Evolutionary conservation across 2,329 filamentous ascomycete genomes (phyloP).

Genomic region (Lachnellula willkommii): DNA sequence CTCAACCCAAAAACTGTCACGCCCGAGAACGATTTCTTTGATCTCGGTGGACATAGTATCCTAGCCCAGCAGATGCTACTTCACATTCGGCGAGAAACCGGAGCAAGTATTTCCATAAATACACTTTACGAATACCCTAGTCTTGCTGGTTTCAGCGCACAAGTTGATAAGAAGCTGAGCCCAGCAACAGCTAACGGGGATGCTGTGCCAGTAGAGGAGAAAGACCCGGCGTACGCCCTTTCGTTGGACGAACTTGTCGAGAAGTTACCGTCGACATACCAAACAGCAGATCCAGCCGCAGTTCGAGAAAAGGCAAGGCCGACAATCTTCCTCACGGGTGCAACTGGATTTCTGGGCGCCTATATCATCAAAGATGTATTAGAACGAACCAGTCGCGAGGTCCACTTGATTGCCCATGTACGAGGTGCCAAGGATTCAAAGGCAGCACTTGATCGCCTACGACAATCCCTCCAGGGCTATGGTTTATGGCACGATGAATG

Average conservation of each 20-base stretch:
- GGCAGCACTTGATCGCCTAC: slow-evolving; percentile 59
- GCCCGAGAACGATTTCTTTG: slow-evolving; percentile 65
- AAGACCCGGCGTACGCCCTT: slow-evolving; percentile 42
- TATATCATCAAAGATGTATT: slow-evolving; percentile 75
- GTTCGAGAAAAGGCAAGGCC: slow-evolving; percentile 25
- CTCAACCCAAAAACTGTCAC: slow-evolving; percentile 50
- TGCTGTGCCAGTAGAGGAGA: slow-evolving; percentile 39
- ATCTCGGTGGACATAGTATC: slow-evolving; percentile 74
- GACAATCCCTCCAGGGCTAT: slow-evolving; percentile 66
- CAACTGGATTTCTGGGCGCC: slow-evolving; percentile 82
- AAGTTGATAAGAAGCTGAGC: slow-evolving; percentile 44
- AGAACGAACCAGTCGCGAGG: slow-evolving; percentile 46
- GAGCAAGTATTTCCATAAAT: slow-evolving; percentile 63
- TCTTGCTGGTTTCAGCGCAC: slow-evolving; percentile 43
- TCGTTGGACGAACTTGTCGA: slow-evolving; percentile 26
- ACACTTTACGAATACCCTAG: slow-evolving; percentile 65
- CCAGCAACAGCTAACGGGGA: slow-evolving; percentile 26
- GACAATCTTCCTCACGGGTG: slow-evolving; percentile 79
- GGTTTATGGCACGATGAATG: slow-evolving; percentile 67
- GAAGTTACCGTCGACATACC: slow-evolving; percentile 36
- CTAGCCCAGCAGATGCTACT: slow-evolving; percentile 78
- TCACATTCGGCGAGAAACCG: slow-evolving; percentile 55
- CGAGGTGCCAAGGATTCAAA: slow-evolving; percentile 56
- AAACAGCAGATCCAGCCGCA: slow-evolving; percentile 30
- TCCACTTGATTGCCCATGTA: slow-evolving; percentile 69